Evolutionary conservation across 371 early-diverging fungal genomes (phyloP), one percentile per base, ranked within the genome.

Genomic region (Mortierella sp.): DNA sequence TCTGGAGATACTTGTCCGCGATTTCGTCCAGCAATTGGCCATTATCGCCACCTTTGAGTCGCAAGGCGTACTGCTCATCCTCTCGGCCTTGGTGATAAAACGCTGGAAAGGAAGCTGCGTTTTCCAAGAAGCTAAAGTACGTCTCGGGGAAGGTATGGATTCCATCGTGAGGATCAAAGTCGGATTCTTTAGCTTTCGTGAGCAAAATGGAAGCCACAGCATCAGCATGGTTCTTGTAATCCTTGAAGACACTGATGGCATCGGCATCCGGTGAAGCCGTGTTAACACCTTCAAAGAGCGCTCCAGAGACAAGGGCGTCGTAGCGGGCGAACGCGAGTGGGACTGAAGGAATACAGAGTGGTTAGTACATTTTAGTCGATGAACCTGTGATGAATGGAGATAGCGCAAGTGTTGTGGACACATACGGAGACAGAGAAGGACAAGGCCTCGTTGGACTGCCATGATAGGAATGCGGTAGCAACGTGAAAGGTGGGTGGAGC

Each of bases 11-110:
- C 28, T 56, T 48, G 14, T 63, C 50, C 4, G 23, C 18, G 38
- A 63, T 42, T 56, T 63, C 27, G 18, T 63, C 64, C 39, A 63
- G 34, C n/a, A 63, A 27, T 50, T 63, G 56, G 18, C 49, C 64
- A 1, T 3, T 4, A 39, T 21, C 51, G 21, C 28, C 55, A 21
- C 50, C 54, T 21, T 53, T 21, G 50, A 63, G 26, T 3, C 27
- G 4, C 51, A 56, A 49, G 1, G 6, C 28, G 21, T 56, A 28
- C 27, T 62, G 31, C 14, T 19, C 19, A 43, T 63, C 56, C 49
- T 62, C 55, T 10, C 7, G 27, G 0, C 41, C 41, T 4, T 21
- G 10, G 30, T n/a, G 39, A 3, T 27, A 18, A 21, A 62, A 54
- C 2, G 63, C 64, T 2, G 64, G 56, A 24, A 55, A 63, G 12